Conservation (phyloP, 2,329 filamentous ascomycete species). For the Colletotrichum abscissum region DNA sequence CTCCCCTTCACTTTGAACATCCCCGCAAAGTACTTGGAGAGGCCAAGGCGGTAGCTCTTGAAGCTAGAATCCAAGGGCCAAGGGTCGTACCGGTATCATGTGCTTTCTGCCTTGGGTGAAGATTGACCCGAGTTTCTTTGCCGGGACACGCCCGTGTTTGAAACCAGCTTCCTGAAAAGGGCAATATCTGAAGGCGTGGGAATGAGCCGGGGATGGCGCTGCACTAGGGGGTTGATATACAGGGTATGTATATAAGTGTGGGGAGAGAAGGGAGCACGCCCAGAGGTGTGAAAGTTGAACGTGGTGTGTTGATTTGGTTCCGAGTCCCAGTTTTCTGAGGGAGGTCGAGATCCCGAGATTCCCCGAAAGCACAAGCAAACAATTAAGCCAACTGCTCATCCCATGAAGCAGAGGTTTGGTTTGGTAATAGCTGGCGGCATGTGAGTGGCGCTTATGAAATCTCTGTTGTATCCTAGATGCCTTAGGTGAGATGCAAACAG, state of each 20-base stretch:
- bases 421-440: conserved; percentile 26
- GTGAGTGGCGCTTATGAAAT: conserved; percentile 26
- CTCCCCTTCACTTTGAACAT: conserved; percentile 7
- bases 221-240: conserved; percentile 16
- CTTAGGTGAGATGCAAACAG: conserved; percentile 30
- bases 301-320: conserved; percentile 18
- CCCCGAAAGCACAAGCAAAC: conserved; percentile 33
- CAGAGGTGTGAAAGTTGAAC: conserved; percentile 2
- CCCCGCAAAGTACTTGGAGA: conserved; percentile 27
- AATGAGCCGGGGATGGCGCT: conserved; percentile 21
- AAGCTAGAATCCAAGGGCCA: conserved; percentile 2
- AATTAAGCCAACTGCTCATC: conserved; percentile 7
- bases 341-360: conserved; percentile 31
- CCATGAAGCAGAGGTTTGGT: neutral
- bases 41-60: conserved; percentile 19
- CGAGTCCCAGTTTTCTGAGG: conserved; percentile 27
- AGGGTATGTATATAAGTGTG: conserved; percentile 19
- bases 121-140: conserved; percentile 27
- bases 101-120: conserved; percentile 28
- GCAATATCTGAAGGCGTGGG: conserved; percentile 20
- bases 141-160: conserved; percentile 30
- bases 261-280: conserved; percentile 30
- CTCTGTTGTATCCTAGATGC: conserved; percentile 12
- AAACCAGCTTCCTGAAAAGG: conserved; percentile 33
- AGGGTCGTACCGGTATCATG: conserved; percentile 11